These are phyloP conservation scores for Chrysophaeum taylorii DNA, from an alignment of 352 stramenopile species.

Conservation along the genomic window DNA sequence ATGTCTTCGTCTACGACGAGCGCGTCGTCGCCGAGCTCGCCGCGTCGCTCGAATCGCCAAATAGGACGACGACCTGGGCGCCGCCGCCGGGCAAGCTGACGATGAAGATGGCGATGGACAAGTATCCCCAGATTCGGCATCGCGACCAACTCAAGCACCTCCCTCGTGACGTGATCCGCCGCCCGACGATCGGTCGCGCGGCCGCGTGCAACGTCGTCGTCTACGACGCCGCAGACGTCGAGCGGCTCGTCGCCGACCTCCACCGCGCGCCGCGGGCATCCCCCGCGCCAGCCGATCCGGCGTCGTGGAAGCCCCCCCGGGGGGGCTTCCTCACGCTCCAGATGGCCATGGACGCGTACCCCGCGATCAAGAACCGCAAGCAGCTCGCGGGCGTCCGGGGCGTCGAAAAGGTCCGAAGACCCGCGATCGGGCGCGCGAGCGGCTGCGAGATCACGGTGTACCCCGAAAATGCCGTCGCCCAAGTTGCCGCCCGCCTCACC, in stretches of 20 bases:
- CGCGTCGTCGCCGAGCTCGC: neutral
- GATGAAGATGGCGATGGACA: neutral
- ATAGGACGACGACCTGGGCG: neutral
- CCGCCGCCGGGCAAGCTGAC: neutral
- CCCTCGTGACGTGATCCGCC: neutral
- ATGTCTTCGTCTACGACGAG: constrained; percentile 2
- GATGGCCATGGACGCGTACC: neutral
- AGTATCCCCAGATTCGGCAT: neutral
- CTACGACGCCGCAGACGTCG: neutral
- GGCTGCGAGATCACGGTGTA: too few species aligned
- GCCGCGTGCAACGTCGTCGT: neutral
- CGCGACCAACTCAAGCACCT: constrained; percentile 2
- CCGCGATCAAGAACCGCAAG: neutral
- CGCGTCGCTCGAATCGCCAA: neutral
- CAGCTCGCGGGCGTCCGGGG: neutral
- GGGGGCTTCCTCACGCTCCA: neutral
- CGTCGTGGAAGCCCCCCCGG: neutral
- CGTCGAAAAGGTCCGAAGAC: too few species aligned
- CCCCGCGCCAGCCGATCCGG: too few species aligned
- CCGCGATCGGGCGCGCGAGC: too few species aligned
- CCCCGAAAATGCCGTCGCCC: too few species aligned
- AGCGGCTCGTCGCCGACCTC: neutral
- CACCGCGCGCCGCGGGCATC: too few species aligned
- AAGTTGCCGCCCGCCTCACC: too few species aligned
- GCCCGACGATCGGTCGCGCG: neutral